Evolutionary conservation across 2,329 filamentous ascomycete genomes (phyloP).

Genomic region (Furcasterigmium furcatum): DNA sequence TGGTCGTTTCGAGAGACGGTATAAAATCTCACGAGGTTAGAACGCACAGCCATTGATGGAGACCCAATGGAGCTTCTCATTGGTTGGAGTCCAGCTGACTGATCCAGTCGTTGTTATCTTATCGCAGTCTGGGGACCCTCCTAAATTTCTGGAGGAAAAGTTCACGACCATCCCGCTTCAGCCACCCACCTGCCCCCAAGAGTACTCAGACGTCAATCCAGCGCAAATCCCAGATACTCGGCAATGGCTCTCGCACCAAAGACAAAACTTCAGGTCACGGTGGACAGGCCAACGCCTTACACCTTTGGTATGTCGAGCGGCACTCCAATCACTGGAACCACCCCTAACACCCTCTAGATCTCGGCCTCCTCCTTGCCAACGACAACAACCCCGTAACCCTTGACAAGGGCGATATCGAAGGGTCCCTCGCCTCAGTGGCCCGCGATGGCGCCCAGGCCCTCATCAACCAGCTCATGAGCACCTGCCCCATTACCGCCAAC

Average conservation of each 20-base stretch:
- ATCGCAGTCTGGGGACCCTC: conserved; percentile 2
- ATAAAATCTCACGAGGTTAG: not conserved
- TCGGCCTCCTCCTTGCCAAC: conserved; percentile 80
- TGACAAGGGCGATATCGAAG: conserved; percentile 54
- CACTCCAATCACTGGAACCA: not conserved
- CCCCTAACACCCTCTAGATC: conserved; percentile 43
- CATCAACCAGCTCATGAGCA: conserved; percentile 90
- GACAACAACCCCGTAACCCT: conserved; percentile 80
- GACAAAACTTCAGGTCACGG: conserved; percentile 57
- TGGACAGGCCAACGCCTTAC: conserved; percentile 84
- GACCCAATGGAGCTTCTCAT: too few species aligned
- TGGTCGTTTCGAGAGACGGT: not conserved
- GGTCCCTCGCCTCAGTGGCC: conserved; percentile 67
- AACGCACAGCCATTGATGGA: too few species aligned
- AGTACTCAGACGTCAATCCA: conserved; percentile 8
- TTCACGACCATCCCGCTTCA: conserved; percentile 8
- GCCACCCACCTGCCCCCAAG: not conserved
- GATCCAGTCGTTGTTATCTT: not conserved
- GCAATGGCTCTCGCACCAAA: conserved; percentile 33
- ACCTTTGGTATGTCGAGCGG: conserved; percentile 51
- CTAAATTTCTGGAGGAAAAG: conserved; percentile 16
- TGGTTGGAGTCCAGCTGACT: too few species aligned
- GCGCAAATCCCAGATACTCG: conserved; percentile 3
- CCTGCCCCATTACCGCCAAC: conserved; percentile 74
- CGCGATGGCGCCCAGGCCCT: conserved; percentile 89